Evolutionary conservation across 2,329 filamentous ascomycete genomes (phyloP).

Genomic region (Cadophora sp.): DNA sequence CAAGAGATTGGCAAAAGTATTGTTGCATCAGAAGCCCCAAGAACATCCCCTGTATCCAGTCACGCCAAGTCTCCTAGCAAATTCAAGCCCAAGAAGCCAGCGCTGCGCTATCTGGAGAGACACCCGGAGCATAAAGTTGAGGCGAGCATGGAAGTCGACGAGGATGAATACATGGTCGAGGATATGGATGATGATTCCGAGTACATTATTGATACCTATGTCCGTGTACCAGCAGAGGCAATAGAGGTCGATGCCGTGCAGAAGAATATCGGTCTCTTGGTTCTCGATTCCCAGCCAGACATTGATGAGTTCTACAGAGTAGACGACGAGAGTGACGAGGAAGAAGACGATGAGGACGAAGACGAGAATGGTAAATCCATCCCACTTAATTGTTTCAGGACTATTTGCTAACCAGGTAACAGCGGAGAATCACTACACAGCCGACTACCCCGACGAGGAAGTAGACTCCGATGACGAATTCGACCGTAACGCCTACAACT

Average conservation of each 20-base stretch:
- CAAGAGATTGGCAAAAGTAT: conserved; percentile 56
- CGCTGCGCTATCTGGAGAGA: conserved; percentile 61
- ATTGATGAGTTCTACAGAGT: conserved; percentile 65
- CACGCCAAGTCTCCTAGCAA: conserved; percentile 41
- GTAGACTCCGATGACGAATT: conserved; percentile 74
- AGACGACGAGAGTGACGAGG: conserved; percentile 67
- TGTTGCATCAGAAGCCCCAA: conserved; percentile 30
- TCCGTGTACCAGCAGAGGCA: conserved; percentile 62
- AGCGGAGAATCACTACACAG: conserved; percentile 81
- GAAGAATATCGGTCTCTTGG: conserved; percentile 52
- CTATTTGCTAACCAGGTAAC: conserved; percentile 27
- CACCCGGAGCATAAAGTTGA: conserved; percentile 52
- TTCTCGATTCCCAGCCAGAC: conserved; percentile 44
- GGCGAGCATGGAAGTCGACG: conserved; percentile 45
- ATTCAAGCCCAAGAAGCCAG: conserved; percentile 63
- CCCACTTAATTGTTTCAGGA: background rate
- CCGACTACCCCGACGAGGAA: conserved; percentile 83
- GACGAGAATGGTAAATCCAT: conserved; percentile 64
- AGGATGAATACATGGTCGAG: conserved; percentile 48
- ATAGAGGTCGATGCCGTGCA: conserved; percentile 55
- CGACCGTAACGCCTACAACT: conserved; percentile 61
- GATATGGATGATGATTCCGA: conserved; percentile 58
- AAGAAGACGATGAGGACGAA: conserved; percentile 69
- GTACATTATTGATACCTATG: conserved; percentile 70
- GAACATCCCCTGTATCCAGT: conserved; percentile 24